Conservation (phyloP, 352 stramenopile species). For the Phytophthora hybrid region DNA sequence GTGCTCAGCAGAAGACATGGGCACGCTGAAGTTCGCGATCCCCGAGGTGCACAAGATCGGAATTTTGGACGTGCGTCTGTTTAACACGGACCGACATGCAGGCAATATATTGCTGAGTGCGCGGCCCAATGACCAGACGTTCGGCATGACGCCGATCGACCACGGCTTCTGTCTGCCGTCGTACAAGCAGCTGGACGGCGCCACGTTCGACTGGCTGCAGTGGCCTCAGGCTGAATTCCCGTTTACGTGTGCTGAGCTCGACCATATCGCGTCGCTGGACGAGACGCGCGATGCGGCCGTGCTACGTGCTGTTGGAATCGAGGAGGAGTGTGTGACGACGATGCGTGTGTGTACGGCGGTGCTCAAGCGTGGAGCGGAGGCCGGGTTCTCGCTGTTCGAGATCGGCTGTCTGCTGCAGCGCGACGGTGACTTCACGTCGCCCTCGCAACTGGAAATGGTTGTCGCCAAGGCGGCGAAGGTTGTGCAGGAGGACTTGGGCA, state of each 20-base stretch:
- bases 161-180: conserved; percentile 90
- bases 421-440: conserved; percentile 79
- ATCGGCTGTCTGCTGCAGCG: conserved; percentile 84
- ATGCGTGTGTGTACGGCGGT: conserved; percentile 85
- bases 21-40: conserved; percentile 86
- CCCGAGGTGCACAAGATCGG: conserved; percentile 91
- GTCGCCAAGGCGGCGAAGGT: conserved; percentile 51
- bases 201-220: conserved; percentile 89
- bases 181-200: conserved; percentile 81
- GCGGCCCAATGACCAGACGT: conserved; percentile 67
- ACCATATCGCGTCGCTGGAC: conserved; percentile 82
- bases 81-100: conserved; percentile 91
- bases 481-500: conserved; percentile 40
- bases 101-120: conserved; percentile 85
- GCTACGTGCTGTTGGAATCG: conserved; percentile 74
- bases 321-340: conserved; percentile 84
- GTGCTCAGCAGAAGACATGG: conserved; percentile 89
- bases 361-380: conserved; percentile 77
- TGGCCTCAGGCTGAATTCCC: conserved; percentile 91
- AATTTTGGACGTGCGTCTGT: conserved; percentile 88
- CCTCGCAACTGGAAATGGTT: conserved; percentile 81
- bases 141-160: conserved; percentile 89
- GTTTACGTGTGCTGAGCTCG: conserved; percentile 78
- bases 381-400: conserved; percentile 88
- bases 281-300: conserved; percentile 60